Percentiles rank a stretch among this genome's conserved stretches.
Evolutionary conservation across 352 stramenopile genomes (phyloP).

Genomic region (Pythium insidiosum): DNA sequence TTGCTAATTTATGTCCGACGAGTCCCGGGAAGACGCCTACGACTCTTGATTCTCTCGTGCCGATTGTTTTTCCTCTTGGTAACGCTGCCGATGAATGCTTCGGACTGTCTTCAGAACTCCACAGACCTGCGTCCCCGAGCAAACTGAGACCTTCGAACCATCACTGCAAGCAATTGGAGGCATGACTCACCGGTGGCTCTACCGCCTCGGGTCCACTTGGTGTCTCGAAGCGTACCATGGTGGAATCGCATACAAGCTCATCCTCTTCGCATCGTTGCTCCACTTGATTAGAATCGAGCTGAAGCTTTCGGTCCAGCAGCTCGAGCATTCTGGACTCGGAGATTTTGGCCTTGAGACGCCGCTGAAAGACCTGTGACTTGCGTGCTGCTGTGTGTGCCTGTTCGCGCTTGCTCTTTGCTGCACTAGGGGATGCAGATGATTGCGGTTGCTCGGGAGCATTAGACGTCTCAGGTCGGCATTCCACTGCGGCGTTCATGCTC

Average conservation of each 20-base stretch:
- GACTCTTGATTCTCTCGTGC: slow-evolving; percentile 11
- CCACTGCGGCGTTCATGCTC: neutral
- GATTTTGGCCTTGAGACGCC: slow-evolving; percentile 49
- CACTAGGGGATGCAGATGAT: no score
- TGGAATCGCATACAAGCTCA: slow-evolving; percentile 69
- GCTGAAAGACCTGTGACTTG: slow-evolving; percentile 32
- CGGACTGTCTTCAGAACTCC: slow-evolving; percentile 33
- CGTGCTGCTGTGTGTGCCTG: slow-evolving; percentile 4
- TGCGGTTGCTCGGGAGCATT: no score
- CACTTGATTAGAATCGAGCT: no score
- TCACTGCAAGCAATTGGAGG: no score
- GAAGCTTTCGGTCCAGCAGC: slow-evolving; percentile 45
- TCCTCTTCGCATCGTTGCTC: slow-evolving; percentile 42
- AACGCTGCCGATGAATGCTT: slow-evolving; percentile 25
- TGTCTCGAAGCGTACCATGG: slow-evolving; percentile 42
- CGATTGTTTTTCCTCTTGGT: neutral
- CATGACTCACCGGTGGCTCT: slow-evolving; percentile 22
- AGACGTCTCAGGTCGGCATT: no score
- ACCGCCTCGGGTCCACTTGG: slow-evolving; percentile 4
- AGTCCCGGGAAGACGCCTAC: no score
- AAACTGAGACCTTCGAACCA: no score
- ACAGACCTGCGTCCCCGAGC: slow-evolving; percentile 15
- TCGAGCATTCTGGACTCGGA: slow-evolving; percentile 63
- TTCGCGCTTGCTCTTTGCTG: no score
- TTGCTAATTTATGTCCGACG: no score